Conservation (phyloP, 2,329 filamentous ascomycete genomes). For the Cordyceps fumosorosea region DNA sequence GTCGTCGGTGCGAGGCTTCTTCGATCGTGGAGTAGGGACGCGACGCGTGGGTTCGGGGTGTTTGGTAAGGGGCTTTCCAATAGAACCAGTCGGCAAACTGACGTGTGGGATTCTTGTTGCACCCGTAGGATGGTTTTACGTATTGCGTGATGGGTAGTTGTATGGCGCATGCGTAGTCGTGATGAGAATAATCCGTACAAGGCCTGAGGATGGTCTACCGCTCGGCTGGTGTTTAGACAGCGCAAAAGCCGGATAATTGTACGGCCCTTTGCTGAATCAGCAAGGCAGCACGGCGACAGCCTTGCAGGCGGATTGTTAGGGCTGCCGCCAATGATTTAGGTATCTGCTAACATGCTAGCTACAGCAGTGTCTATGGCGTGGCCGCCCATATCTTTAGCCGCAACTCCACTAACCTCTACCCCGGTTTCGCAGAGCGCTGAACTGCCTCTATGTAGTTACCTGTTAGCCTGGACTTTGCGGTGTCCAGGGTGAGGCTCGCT, state of each 20-base stretch:
- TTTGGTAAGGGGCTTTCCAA: background rate
- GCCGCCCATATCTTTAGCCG: background rate
- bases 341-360: background rate
- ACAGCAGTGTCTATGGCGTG: background rate
- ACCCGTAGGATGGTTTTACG: background rate
- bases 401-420: background rate
- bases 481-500: background rate
- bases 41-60: background rate
- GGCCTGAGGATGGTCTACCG: background rate
- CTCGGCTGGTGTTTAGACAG: background rate
- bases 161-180: background rate
- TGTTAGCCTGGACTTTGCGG: background rate
- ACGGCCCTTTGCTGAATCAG: slow-evolving; percentile 11
- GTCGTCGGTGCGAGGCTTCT: background rate
- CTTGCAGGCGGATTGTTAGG: background rate
- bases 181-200: background rate
- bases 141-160: background rate
- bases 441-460: background rate
- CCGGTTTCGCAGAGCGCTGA: background rate
- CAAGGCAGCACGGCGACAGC: background rate
- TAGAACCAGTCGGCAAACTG: background rate
- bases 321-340: background rate
- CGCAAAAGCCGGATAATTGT: slow-evolving; percentile 4
- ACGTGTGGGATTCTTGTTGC: background rate
- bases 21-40: background rate